Conservation (phyloP, 2,329 filamentous ascomycete species). For the Macroventuria anomochaeta region DNA sequence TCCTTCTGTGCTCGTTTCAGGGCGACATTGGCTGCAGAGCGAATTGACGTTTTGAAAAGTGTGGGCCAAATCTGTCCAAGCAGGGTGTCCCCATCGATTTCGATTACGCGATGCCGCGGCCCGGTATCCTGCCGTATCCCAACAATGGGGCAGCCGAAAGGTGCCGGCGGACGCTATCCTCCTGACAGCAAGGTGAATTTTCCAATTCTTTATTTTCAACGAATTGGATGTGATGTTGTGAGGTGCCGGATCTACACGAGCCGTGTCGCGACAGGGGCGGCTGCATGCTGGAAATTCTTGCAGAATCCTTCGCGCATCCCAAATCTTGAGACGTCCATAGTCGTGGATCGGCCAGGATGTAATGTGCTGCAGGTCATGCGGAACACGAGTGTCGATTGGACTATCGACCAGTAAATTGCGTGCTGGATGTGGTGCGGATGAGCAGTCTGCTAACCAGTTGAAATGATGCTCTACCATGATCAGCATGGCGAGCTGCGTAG, state of each 20-base stretch:
- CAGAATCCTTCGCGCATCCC: conserved; percentile 8
- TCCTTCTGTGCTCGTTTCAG: not conserved
- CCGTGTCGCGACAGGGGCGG: conserved; percentile 2
- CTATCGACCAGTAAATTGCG: not conserved
- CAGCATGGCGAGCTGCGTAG: not conserved
- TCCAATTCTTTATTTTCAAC: not conserved
- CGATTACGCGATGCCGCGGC: conserved; percentile 4
- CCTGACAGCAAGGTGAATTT: conserved; percentile 8
- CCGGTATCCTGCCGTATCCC: not conserved
- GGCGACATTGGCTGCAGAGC: conserved; percentile 1
- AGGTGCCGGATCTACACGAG: not conserved
- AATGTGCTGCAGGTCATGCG: not conserved
- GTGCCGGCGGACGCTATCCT: conserved; percentile 3
- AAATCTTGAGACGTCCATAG: conserved; percentile 1
- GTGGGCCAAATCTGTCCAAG: conserved; percentile 1
- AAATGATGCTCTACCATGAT: conserved; percentile 5
- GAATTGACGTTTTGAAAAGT: conserved; percentile 3
- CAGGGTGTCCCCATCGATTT: not conserved
- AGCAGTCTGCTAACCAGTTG: conserved; percentile 1
- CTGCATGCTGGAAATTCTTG: not conserved
- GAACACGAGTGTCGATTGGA: not conserved
- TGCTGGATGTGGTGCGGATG: conserved; percentile 3
- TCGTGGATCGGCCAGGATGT: not conserved
- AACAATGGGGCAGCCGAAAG: conserved; percentile 1
- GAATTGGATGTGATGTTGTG: not conserved